phyloP scores from a whole-genome alignment of 2,329 filamentous ascomycete genomes.

The Monosporascus sp. region DNA sequence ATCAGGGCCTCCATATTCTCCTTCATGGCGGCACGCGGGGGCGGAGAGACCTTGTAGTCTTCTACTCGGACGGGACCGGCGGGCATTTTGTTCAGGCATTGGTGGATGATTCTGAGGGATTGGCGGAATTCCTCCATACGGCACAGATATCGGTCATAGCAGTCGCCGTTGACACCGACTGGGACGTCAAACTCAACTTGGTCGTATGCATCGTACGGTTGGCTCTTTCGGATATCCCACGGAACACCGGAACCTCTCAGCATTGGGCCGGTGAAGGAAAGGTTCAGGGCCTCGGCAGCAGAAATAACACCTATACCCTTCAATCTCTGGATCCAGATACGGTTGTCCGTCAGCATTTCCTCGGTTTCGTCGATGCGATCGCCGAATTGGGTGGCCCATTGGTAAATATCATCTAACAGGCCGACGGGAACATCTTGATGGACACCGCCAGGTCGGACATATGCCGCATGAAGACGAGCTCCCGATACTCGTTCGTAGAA shows the following conservation, averaged over 20 bases:
- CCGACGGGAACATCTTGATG: slow-evolving; percentile 92
- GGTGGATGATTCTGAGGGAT: slow-evolving; percentile 95
- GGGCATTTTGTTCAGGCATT: slow-evolving; percentile 99
- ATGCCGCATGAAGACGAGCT: slow-evolving; percentile 93
- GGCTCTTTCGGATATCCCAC: slow-evolving; percentile 93
- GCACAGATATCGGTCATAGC: slow-evolving; percentile 98
- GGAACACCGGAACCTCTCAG: slow-evolving; percentile 92
- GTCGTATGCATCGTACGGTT: slow-evolving; percentile 96
- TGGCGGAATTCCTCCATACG: slow-evolving; percentile 99
- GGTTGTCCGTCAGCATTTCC: slow-evolving; percentile 97
- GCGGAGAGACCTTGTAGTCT: slow-evolving; percentile 97
- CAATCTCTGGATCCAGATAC: slow-evolving; percentile 95
- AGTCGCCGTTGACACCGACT: slow-evolving; percentile 94
- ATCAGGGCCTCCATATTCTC: slow-evolving; percentile 99
- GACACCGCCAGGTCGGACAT: slow-evolving; percentile 93
- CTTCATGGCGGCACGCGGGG: slow-evolving; percentile 97
- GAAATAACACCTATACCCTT: slow-evolving; percentile 87
- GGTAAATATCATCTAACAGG: slow-evolving; percentile 96
- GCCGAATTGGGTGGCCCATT: slow-evolving; percentile 98
- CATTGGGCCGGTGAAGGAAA: slow-evolving; percentile 96
- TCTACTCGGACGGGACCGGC: slow-evolving; percentile 89
- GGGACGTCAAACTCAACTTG: slow-evolving; percentile 98
- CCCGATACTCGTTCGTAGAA: slow-evolving; percentile 99
- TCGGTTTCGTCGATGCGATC: slow-evolving; percentile 99
- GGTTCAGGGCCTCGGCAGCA: slow-evolving; percentile 91